Conservation (phyloP, 2,329 filamentous ascomycete genomes). For the Aspergillus cejpii region DNA sequence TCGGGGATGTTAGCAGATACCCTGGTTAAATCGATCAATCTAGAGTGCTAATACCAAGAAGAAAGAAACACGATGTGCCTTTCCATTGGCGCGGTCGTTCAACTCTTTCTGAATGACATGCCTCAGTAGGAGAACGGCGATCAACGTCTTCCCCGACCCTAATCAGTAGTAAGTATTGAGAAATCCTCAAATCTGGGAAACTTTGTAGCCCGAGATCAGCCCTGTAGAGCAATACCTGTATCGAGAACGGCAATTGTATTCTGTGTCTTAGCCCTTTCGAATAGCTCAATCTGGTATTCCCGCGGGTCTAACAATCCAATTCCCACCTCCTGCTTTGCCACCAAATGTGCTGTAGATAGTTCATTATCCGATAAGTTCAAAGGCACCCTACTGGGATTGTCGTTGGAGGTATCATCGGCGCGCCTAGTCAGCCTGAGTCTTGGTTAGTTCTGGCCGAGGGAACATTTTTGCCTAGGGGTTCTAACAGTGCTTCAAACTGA, state of each 20-base stretch:
- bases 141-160: constrained; percentile 94
- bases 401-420: constrained; percentile 38
- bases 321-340: constrained; percentile 47
- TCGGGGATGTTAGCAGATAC: constrained; percentile 11
- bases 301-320: constrained; percentile 68
- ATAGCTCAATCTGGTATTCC: constrained; percentile 88
- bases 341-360: constrained; percentile 49
- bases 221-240: constrained; percentile 52
- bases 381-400: constrained; percentile 33
- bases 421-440: constrained; percentile 35
- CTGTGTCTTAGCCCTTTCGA: constrained; percentile 72
- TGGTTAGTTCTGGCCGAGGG: constrained; percentile 2
- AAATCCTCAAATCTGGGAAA: not conserved
- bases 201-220: not conserved
- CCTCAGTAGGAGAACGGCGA: constrained; percentile 76
- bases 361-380: constrained; percentile 38
- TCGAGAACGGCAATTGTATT: constrained; percentile 92
- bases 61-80: constrained; percentile 63
- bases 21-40: not conserved
- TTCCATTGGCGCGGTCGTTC: constrained; percentile 56
- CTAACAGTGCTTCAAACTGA: constrained; percentile 45
- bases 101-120: constrained; percentile 72
- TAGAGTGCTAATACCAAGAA: constrained; percentile 58
- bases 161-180: constrained; percentile 1
- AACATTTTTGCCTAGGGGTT: constrained; percentile 3